Conservation (phyloP, 1,284 basidiomycete species). For the Thecaphora frezii region DNA sequence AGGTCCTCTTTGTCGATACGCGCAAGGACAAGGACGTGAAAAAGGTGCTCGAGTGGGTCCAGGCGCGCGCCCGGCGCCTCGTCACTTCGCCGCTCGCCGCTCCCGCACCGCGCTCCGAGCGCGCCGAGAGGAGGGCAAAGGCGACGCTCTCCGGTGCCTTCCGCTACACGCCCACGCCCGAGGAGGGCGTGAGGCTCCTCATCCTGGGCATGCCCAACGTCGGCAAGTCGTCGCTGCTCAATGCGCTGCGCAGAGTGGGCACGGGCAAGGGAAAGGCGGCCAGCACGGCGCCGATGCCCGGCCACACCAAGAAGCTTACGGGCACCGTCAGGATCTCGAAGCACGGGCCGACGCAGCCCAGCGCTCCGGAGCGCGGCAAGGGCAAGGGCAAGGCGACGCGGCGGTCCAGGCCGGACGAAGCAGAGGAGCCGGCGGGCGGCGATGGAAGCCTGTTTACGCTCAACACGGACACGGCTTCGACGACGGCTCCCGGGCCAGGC, state of each 20-base stretch:
- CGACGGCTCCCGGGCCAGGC: too few species aligned
- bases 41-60: conserved; percentile 61
- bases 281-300: conserved; percentile 80
- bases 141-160: conserved; percentile 54
- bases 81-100: neutral
- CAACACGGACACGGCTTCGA: neutral
- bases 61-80: conserved; percentile 22
- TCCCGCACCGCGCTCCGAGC: conserved; percentile 7
- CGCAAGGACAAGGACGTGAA: conserved; percentile 62
- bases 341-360: conserved; percentile 21
- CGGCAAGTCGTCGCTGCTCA: conserved; percentile 91
- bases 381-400: neutral
- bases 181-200: conserved; percentile 52
- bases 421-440: neutral
- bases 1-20: conserved; percentile 64
- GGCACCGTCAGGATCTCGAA: conserved; percentile 55
- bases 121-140: conserved; percentile 22
- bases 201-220: conserved; percentile 91
- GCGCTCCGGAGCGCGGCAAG: neutral
- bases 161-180: conserved; percentile 50
- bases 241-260: conserved; percentile 84
- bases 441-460: neutral
- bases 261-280: conserved; percentile 85
- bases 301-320: conserved; percentile 54
- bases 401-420: neutral